phyloP scores from a whole-genome alignment of 2,329 filamentous ascomycete genomes.

The Fusarium secorum region DNA sequence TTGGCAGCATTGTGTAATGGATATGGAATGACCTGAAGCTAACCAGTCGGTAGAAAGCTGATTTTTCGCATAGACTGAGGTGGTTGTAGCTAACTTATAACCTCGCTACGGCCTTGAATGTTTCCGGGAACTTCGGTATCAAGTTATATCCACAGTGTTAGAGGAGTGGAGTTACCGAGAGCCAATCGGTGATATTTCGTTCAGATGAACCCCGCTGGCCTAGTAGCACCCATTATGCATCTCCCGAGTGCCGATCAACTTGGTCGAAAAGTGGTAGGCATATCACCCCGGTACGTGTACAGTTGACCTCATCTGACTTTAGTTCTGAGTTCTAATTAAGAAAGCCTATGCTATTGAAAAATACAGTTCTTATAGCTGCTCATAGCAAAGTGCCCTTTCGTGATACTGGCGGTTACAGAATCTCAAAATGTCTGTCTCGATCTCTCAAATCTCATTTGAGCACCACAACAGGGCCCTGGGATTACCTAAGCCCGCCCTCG shows the following conservation, averaged over 20 bases:
- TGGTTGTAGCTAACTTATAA: background rate
- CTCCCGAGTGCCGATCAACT: too few relatives aligned
- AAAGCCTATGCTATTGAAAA: accelerated
- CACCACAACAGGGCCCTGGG: background rate
- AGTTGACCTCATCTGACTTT: too few relatives aligned
- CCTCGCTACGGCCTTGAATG: background rate
- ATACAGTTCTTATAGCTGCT: background rate
- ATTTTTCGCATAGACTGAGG: background rate
- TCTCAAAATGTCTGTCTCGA: background rate
- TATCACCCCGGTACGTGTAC: too few relatives aligned
- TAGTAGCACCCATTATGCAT: background rate
- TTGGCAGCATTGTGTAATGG: accelerated
- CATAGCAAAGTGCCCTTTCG: background rate
- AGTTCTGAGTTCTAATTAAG: background rate
- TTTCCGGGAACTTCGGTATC: background rate
- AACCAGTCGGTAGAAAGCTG: background rate
- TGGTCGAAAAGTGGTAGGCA: too few relatives aligned
- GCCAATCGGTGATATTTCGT: background rate
- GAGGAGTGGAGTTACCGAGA: background rate
- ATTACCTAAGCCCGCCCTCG: too few relatives aligned
- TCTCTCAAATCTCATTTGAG: background rate
- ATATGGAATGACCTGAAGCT: background rate
- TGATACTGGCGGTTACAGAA: background rate
- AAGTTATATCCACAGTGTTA: background rate
- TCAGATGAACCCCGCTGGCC: background rate